Evolutionary conservation across 805 yeast genomes (phyloP).

Genomic region (Lipomyces mesembrius): DNA sequence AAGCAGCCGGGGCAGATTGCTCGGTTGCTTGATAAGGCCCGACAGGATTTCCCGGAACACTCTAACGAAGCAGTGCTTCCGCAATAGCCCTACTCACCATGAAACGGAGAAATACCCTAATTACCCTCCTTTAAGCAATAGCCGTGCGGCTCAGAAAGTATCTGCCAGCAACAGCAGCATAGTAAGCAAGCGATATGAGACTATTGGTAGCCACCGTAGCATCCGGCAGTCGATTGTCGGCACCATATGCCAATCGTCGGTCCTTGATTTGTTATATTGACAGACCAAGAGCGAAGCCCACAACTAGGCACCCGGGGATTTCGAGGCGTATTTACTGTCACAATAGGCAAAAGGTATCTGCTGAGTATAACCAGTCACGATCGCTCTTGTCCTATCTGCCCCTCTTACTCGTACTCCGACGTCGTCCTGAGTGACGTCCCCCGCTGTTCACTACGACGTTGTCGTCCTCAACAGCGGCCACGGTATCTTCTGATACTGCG

Average conservation of each 20-base stretch:
- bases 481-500: constrained; percentile 7
- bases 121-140: background rate
- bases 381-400: background rate
- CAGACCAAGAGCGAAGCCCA: background rate
- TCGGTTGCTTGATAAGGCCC: too few species aligned
- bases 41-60: too few species aligned
- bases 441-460: background rate
- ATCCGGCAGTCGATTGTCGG: background rate
- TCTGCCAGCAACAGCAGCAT: too few species aligned
- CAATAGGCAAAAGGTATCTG: background rate
- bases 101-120: background rate
- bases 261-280: too few species aligned
- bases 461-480: constrained; percentile 7
- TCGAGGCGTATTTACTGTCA: background rate
- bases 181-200: background rate
- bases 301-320: background rate
- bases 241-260: too few species aligned
- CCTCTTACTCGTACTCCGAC: background rate
- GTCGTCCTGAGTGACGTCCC: background rate
- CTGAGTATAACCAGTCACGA: background rate
- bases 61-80: too few species aligned
- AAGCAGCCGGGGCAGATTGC: background rate
- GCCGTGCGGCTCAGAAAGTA: background rate
- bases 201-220: background rate
- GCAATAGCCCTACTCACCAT: too few species aligned